Base-by-base conservation (phyloP, 768 basidiomycete genomes). In the Suillus tomentosus region DNA sequence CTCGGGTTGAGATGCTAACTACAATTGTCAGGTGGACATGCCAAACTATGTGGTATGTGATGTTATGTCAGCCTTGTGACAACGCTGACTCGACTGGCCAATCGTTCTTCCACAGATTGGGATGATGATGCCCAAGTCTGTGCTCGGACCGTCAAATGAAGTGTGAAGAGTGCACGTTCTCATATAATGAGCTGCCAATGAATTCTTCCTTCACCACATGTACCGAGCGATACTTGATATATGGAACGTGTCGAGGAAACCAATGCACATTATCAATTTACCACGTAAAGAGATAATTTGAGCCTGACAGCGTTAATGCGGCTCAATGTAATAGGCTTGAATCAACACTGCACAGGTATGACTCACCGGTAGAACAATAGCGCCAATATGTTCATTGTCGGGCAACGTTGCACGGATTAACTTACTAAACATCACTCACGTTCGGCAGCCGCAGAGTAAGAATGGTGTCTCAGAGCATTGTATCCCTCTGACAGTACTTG, bases 21-120 rank as follows among this genome's bases (percentile, higher is more conserved):
- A 6, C 31, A 31, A 31, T 19, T 36, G 11, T 22, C 36, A 86
- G 85, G 84, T 87, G 43, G 86, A 87, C 65, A 87, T 87, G 86
- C 86, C 86, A 13, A 87, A 87, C 65, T 87, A 85, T 66, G 80
- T 87, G 43, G 86, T 87, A 71, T 62, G 82, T 76, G 17, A 56
- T 27, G 17, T 24, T 56, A 61, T 39, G 53, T 45, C 7, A 54
- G 51, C 11, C n/a, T 31, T 19, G 15, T 39, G 10, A 36, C 13
- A 3, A 15, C 4, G 9, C 34, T 2, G 19, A 36, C 0, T 31
- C 47, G 55, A n/a, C 59, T 39, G 9, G 4, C 27, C 27, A 51
- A 10, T 14, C 4, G 47, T 22, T 22, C 60, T 42, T 58, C 3
- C 59, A n/a, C 51, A 85, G 84, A 79, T 86, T 58, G 85, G 85